These are phyloP conservation scores for Caloboletus firmus DNA, from an alignment of 1,284 basidiomycete genomes.

Conservation along the genomic window DNA sequence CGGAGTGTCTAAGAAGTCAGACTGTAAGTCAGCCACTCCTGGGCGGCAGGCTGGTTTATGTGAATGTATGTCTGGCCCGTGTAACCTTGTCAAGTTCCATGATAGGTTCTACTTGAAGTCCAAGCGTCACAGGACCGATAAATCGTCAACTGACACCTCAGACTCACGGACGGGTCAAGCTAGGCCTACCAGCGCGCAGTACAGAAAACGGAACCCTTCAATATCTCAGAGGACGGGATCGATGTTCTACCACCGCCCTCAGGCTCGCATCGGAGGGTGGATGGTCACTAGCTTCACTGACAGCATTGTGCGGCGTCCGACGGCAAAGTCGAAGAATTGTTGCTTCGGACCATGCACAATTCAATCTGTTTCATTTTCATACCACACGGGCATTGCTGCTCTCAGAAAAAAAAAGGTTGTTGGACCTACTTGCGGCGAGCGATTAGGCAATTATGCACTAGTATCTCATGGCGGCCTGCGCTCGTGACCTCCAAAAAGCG, in stretches of 20 bases:
- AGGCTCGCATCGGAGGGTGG: too few relatives aligned
- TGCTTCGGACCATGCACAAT: not conserved
- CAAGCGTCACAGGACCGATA: not conserved
- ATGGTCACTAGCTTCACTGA: not conserved
- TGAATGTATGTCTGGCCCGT: not conserved
- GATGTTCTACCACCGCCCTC: not conserved
- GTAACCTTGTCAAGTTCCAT: not conserved
- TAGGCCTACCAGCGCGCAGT: not conserved
- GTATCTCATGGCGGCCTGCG: not conserved
- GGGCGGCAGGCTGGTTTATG: not conserved
- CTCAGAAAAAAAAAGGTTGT: not conserved
- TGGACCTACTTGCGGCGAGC: not conserved
- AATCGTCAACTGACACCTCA: not conserved
- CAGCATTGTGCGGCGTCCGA: not conserved
- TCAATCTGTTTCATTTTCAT: not conserved
- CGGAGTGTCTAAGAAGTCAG: not conserved
- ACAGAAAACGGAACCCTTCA: not conserved
- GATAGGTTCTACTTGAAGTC: not conserved
- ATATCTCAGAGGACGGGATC: not conserved
- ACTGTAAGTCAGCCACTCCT: not conserved
- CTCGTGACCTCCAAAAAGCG: not conserved
- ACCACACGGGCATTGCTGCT: not conserved
- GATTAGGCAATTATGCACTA: not conserved
- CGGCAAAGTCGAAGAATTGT: not conserved
- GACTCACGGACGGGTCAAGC: not conserved